phyloP scores from a whole-genome alignment of 257 asterid species.

The Ligustrum vulgare region DNA sequence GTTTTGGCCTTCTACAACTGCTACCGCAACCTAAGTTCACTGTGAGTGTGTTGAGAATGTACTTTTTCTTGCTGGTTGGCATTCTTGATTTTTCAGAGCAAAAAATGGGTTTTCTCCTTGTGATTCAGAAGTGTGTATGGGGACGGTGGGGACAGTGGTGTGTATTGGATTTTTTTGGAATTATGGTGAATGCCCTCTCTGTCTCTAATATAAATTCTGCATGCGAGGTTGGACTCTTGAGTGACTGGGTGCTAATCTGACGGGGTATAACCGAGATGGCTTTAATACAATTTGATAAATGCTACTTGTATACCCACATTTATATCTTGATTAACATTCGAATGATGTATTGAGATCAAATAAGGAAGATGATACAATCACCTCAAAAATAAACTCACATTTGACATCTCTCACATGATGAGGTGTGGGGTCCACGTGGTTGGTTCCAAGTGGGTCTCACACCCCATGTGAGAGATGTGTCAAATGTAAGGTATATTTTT shows the following conservation, averaged over 20 bases:
- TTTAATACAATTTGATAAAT: neutral
- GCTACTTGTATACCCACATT: too few relatives aligned
- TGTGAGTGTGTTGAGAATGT: slow-evolving; percentile 38
- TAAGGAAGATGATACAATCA: too few relatives aligned
- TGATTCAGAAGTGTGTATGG: neutral
- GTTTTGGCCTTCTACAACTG: slow-evolving; percentile 44
- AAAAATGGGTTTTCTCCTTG: neutral
- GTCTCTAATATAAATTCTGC: slow-evolving; percentile 26
- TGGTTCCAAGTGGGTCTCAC: too few relatives aligned
- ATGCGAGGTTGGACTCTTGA: slow-evolving; percentile 4
- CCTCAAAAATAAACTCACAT: too few relatives aligned
- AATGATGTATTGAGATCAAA: too few relatives aligned
- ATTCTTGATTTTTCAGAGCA: slow-evolving; percentile 20
- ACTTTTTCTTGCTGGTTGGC: slow-evolving; percentile 47
- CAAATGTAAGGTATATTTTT: too few relatives aligned
- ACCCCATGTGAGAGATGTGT: too few relatives aligned
- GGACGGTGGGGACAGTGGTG: slow-evolving; percentile 6
- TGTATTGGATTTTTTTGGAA: slow-evolving; percentile 20
- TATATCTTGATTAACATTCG: too few relatives aligned
- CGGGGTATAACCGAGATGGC: neutral
- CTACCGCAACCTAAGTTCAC: slow-evolving; percentile 65
- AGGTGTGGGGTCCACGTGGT: too few relatives aligned
- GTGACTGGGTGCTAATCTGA: neutral
- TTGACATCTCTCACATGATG: too few relatives aligned
- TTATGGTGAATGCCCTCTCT: neutral